These are phyloP conservation scores for Xylaria sp. DNA, from an alignment of 2,329 filamentous ascomycete genomes.

Conservation along the genomic window DNA sequence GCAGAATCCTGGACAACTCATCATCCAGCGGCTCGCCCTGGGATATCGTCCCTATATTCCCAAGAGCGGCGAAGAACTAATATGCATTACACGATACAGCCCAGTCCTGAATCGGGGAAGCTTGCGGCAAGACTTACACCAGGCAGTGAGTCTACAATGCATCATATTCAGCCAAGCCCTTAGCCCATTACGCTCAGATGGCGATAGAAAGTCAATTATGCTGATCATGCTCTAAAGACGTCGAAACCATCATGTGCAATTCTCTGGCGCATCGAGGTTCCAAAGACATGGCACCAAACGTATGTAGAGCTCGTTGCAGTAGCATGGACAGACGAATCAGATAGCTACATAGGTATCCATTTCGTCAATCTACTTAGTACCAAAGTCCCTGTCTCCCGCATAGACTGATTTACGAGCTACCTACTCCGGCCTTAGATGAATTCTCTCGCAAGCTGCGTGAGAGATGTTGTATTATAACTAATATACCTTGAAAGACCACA, in stretches of 20 bases:
- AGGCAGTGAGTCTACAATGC: slow-evolving; percentile 30
- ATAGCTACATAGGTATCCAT: slow-evolving; percentile 28
- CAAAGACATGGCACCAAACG: slow-evolving; percentile 15
- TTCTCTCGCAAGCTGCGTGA: background rate
- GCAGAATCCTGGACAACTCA: slow-evolving; percentile 28
- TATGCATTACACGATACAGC: slow-evolving; percentile 10
- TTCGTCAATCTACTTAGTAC: slow-evolving; percentile 15
- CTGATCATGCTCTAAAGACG: slow-evolving; percentile 31
- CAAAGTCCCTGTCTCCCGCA: background rate
- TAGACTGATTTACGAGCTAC: background rate
- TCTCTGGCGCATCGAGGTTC: background rate
- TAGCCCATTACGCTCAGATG: slow-evolving; percentile 14
- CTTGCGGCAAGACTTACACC: slow-evolving; percentile 18
- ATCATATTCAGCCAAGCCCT: slow-evolving; percentile 10
- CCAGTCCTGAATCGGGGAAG: background rate
- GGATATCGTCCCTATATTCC: slow-evolving; percentile 30
- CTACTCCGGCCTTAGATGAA: background rate
- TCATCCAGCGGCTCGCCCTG: slow-evolving; percentile 33
- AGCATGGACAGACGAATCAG: slow-evolving; percentile 17
- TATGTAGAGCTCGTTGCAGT: slow-evolving; percentile 8
- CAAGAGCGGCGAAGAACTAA: slow-evolving; percentile 15
- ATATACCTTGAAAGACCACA: background rate
- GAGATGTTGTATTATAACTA: background rate
- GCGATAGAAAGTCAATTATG: slow-evolving; percentile 1
- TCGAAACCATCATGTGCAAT: slow-evolving; percentile 27